These are phyloP conservation scores for Aspergillus cristatus DNA, from an alignment of 495 filamentous ascomycete species.

Conservation along the genomic window DNA sequence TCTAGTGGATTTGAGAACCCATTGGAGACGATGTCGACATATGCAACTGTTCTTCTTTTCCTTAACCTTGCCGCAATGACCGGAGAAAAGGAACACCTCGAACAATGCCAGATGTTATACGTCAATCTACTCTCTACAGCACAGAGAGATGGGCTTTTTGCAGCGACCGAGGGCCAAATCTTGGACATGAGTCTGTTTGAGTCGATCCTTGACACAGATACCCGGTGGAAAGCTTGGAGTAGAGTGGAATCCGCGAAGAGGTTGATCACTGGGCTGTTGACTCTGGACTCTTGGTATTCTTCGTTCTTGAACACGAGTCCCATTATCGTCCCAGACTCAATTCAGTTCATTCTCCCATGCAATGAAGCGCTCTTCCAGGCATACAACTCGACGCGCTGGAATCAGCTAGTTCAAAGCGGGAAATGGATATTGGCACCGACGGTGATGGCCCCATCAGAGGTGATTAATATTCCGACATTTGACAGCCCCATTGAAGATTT, in stretches of 20 bases:
- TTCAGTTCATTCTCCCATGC: conserved; percentile 41
- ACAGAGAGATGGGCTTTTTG: conserved; percentile 43
- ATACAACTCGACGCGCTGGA: conserved; percentile 37
- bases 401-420: conserved; percentile 31
- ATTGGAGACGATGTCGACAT: conserved; percentile 32
- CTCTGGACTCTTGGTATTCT: conserved; percentile 44
- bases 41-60: conserved; percentile 39
- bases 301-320: conserved; percentile 40
- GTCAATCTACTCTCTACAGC: conserved; percentile 40
- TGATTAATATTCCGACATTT: conserved; percentile 25
- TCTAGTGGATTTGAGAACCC: conserved; percentile 27
- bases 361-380: conserved; percentile 38
- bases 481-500: conserved; percentile 29
- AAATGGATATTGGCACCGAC: conserved; percentile 32
- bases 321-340: conserved; percentile 36
- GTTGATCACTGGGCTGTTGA: conserved; percentile 38
- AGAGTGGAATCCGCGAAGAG: conserved; percentile 42
- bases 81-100: conserved; percentile 35
- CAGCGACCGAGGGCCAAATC: conserved; percentile 35
- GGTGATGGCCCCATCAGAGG: conserved; percentile 30
- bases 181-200: conserved; percentile 39
- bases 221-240: conserved; percentile 46
- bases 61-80: conserved; percentile 42
- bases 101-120: conserved; percentile 42
- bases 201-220: conserved; percentile 35